These are phyloP conservation scores for Ilyonectria robusta DNA, from an alignment of 2,329 filamentous ascomycete genomes.

Conservation along the genomic window DNA sequence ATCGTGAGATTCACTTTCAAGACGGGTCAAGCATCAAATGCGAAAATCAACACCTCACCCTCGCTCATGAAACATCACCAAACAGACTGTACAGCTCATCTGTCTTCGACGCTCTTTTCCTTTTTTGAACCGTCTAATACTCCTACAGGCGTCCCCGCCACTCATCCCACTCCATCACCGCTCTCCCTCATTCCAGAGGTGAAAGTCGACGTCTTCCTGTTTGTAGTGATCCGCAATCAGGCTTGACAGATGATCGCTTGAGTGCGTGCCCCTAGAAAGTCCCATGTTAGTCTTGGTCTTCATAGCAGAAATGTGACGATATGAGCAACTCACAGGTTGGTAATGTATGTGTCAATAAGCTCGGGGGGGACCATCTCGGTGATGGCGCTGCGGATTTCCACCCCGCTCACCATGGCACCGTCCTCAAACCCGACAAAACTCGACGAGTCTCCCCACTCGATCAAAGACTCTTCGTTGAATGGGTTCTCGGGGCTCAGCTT, in stretches of 20 bases:
- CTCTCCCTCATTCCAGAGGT: slow-evolving; percentile 59
- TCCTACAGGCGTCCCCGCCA: slow-evolving; percentile 4
- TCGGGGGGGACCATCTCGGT: slow-evolving; percentile 88
- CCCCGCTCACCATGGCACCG: slow-evolving; percentile 81
- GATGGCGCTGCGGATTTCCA: slow-evolving; percentile 83
- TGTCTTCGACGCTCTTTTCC: slow-evolving; percentile 18
- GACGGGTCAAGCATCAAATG: neutral
- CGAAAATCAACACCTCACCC: neutral
- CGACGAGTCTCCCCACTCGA: slow-evolving; percentile 88
- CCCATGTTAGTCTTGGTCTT: slow-evolving; percentile 20
- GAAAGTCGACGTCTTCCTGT: slow-evolving; percentile 77
- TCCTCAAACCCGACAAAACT: slow-evolving; percentile 84
- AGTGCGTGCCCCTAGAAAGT: slow-evolving; percentile 71
- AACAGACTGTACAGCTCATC: neutral
- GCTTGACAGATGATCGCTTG: slow-evolving; percentile 79
- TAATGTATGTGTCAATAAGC: slow-evolving; percentile 85
- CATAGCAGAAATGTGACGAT: neutral
- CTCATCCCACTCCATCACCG: slow-evolving; percentile 27
- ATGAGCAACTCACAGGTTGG: slow-evolving; percentile 71
- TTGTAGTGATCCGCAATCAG: slow-evolving; percentile 84
- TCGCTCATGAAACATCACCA: neutral
- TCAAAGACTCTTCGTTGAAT: slow-evolving; percentile 83
- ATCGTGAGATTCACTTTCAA: neutral
- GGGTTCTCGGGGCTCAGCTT: slow-evolving; percentile 93
- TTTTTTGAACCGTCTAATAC: slow-evolving; percentile 31